Conservation (phyloP, 2,329 filamentous ascomycete genomes). For the Chrysosporium queenslandicum region DNA sequence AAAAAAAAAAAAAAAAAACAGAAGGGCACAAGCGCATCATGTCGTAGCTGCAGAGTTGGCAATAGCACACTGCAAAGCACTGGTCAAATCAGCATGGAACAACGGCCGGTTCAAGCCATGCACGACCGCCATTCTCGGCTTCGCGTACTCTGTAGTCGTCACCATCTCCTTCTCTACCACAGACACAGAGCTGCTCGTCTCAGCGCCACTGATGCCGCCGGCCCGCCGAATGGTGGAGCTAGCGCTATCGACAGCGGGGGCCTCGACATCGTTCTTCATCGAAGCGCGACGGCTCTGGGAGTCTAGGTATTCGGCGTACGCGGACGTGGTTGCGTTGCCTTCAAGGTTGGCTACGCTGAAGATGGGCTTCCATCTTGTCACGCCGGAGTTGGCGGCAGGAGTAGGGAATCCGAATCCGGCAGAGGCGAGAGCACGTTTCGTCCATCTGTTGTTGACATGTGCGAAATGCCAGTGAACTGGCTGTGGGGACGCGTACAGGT, state of each 20-base stretch:
- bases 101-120: conserved; percentile 81
- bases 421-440: conserved; percentile 75
- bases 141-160: conserved; percentile 40
- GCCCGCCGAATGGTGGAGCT: conserved; percentile 1
- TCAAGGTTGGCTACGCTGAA: conserved; percentile 86
- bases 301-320: conserved; percentile 53
- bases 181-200: conserved; percentile 1
- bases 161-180: conserved; percentile 38
- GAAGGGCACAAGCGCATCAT: neutral
- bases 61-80: conserved; percentile 77
- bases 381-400: conserved; percentile 34
- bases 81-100: conserved; percentile 89
- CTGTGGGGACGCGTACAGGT: conserved; percentile 69
- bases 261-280: conserved; percentile 13
- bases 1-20: neutral
- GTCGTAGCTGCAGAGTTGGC: conserved; percentile 50
- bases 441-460: conserved; percentile 89
- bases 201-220: neutral
- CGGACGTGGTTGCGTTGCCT: conserved; percentile 58
- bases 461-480: conserved; percentile 91
- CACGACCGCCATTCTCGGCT: conserved; percentile 51
- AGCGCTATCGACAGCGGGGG: conserved; percentile 15
- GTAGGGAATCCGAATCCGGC: conserved; percentile 83
- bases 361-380: conserved; percentile 77
- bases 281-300: conserved; percentile 32